These are phyloP conservation scores for Epicoccum sorghinum DNA, from an alignment of 2,329 filamentous ascomycete species.

Conservation along the genomic window DNA sequence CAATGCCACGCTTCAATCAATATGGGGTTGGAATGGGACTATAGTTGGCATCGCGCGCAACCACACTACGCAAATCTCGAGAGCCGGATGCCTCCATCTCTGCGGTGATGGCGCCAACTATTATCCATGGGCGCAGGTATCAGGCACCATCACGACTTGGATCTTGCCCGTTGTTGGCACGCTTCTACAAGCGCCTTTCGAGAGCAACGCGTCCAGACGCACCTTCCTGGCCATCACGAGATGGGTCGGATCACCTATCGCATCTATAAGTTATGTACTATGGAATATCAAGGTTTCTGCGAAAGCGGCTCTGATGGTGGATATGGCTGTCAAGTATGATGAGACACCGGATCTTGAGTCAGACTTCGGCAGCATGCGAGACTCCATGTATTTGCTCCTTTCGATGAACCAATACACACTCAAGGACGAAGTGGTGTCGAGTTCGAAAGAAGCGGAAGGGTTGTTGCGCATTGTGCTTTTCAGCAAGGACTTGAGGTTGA, in stretches of 20 bases:
- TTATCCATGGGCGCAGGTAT: conserved; percentile 43
- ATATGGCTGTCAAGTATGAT: conserved; percentile 46
- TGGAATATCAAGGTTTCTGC: conserved; percentile 51
- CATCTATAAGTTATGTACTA: conserved; percentile 45
- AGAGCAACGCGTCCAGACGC: conserved; percentile 47
- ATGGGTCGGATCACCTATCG: conserved; percentile 49
- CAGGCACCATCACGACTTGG: conserved; percentile 50
- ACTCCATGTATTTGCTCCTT: conserved; percentile 54
- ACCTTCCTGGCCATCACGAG: conserved; percentile 46
- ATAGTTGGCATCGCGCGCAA: conserved; percentile 19
- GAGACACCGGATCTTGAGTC: conserved; percentile 33
- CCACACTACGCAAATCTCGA: conserved; percentile 37
- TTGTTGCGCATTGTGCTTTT: conserved; percentile 51
- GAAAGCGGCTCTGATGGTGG: conserved; percentile 49
- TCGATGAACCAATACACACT: conserved; percentile 55
- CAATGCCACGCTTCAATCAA: conserved; percentile 12
- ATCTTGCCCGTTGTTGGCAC: conserved; percentile 49
- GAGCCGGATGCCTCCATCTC: conserved; percentile 40
- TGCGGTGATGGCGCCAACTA: conserved; percentile 41
- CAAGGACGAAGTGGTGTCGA: conserved; percentile 30
- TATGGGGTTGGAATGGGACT: conserved; percentile 29
- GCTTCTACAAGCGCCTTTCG: conserved; percentile 50
- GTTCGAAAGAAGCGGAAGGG: conserved; percentile 45
- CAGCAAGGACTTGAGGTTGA: conserved; percentile 46
- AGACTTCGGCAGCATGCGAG: conserved; percentile 48